Evolutionary conservation across 2,329 filamentous ascomycete genomes (phyloP).

Genomic region (Cladosporium velox): DNA sequence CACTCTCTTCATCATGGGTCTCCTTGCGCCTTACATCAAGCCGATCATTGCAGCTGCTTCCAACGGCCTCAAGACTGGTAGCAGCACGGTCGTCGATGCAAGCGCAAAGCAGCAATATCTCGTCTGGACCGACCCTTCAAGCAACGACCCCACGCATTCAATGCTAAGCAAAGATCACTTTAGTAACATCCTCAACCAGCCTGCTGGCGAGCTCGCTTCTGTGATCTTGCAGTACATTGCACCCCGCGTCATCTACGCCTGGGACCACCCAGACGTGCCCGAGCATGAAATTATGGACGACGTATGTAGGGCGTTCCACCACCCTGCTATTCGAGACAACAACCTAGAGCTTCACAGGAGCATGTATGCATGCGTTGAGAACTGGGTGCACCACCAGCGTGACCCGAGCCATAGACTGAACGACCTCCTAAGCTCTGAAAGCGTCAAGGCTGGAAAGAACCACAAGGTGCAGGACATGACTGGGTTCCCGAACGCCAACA

Average conservation of each 20-base stretch:
- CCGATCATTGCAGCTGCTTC: conserved; percentile 89
- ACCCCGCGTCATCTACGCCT: conserved; percentile 85
- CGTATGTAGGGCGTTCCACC: conserved; percentile 81
- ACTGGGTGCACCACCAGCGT: conserved; percentile 73
- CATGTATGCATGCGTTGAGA: conserved; percentile 85
- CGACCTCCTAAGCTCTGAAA: conserved; percentile 75
- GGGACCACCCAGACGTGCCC: conserved; percentile 82
- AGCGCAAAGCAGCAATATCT: conserved; percentile 53
- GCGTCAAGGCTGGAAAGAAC: conserved; percentile 81
- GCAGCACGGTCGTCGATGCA: conserved; percentile 65
- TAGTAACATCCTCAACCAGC: conserved; percentile 52
- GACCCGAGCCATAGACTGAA: conserved; percentile 64
- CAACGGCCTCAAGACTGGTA: conserved; percentile 81
- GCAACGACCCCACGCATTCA: conserved; percentile 54
- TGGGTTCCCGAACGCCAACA: conserved; percentile 4
- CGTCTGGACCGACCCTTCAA: conserved; percentile 51
- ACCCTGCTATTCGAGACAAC: conserved; percentile 78
- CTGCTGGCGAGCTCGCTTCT: conserved; percentile 51
- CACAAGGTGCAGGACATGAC: conserved; percentile 50
- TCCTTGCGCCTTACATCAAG: conserved; percentile 87
- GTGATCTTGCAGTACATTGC: conserved; percentile 80
- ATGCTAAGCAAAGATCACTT: conserved; percentile 56
- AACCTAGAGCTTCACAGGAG: conserved; percentile 75
- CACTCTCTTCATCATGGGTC: conserved; percentile 85
- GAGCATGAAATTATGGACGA: conserved; percentile 83